A percentile compares a stretch with the other conserved stretches of the same genome.
phyloP scores from a whole-genome alignment of 805 yeast genomes.

The Cyberlindnera mycetangii region DNA sequence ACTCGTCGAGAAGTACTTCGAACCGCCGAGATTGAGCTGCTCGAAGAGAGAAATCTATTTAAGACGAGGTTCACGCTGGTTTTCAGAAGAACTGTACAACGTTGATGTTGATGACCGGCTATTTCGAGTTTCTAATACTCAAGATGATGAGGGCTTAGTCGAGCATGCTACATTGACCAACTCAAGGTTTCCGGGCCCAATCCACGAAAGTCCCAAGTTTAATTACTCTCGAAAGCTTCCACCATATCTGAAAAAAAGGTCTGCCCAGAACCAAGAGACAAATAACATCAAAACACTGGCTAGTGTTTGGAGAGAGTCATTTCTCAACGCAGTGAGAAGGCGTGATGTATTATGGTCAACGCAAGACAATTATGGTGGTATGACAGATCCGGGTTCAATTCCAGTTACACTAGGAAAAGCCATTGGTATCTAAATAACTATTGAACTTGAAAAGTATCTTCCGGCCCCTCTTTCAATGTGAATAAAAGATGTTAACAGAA shows the following conservation, averaged over 20 bases:
- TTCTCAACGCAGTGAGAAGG: background rate
- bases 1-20: background rate
- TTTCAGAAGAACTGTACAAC: conserved; percentile 1
- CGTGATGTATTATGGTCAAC: background rate
- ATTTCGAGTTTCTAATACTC: background rate
- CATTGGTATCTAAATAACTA: background rate
- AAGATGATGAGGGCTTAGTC: background rate
- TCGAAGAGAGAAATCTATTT: conserved; percentile 1
- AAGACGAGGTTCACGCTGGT: conserved; percentile 8
- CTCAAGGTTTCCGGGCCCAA: background rate
- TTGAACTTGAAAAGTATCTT: no score
- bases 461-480: no score
- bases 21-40: background rate
- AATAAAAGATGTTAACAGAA: no score
- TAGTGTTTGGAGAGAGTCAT: background rate
- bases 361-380: background rate
- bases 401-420: background rate
- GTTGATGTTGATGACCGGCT: conserved; percentile 2
- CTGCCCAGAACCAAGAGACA: background rate
- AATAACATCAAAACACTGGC: background rate
- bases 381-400: background rate
- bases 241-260: background rate
- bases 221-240: background rate
- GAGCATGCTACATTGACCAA: background rate
- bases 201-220: background rate